These are phyloP conservation scores for Kwoniella dejecticola DNA, from an alignment of 768 basidiomycete genomes.

Conservation along the genomic window DNA sequence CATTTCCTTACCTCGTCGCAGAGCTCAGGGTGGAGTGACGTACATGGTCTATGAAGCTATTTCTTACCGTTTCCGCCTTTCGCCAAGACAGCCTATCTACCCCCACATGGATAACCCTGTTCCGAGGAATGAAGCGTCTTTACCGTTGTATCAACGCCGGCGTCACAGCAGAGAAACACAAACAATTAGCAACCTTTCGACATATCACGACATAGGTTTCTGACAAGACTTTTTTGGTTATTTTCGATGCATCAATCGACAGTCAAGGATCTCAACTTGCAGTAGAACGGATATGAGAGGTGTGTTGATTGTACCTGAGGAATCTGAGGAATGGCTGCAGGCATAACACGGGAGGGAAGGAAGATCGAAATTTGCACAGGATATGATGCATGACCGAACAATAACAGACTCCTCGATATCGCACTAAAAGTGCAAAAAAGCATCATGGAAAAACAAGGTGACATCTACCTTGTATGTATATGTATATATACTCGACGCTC, in stretches of 20 bases:
- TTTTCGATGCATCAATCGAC: not conserved
- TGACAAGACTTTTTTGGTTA: not conserved
- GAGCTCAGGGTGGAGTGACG: slow-evolving; percentile 5
- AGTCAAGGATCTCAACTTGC: not conserved
- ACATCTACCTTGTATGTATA: too few relatives aligned
- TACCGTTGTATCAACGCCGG: not conserved
- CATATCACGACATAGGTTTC: slow-evolving; percentile 21
- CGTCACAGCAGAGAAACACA: slow-evolving; percentile 6
- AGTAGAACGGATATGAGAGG: too few relatives aligned
- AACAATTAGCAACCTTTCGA: slow-evolving; percentile 6
- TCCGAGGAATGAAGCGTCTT: too few relatives aligned
- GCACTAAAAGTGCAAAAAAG: too few relatives aligned
- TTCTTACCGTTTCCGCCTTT: not conserved
- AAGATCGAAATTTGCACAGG: not conserved
- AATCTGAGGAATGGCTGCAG: too few relatives aligned
- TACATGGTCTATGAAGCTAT: not conserved
- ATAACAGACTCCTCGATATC: too few relatives aligned
- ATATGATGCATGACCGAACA: too few relatives aligned
- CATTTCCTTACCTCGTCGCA: not conserved
- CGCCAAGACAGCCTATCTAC: not conserved
- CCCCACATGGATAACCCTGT: not conserved
- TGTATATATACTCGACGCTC: too few relatives aligned
- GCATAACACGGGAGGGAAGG: not conserved
- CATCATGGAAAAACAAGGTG: too few relatives aligned
- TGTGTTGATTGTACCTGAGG: not conserved